A percentile compares a stretch with the other conserved stretches of the same genome.
phyloP scores from a whole-genome alignment of 495 filamentous ascomycete species.

The Hypomontagnella monticulosa region DNA sequence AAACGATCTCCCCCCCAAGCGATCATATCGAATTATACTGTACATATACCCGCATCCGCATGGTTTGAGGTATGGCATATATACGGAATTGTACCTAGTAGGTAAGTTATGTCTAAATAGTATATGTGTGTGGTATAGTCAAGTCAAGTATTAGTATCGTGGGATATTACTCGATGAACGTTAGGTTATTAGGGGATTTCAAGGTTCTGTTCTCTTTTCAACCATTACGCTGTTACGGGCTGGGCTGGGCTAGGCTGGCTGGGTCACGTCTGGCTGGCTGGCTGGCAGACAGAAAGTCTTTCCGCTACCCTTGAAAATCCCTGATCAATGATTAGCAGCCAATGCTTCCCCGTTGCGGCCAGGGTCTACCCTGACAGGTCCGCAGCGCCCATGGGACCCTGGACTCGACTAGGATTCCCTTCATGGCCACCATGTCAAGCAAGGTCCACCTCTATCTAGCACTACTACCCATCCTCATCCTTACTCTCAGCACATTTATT shows the following conservation, averaged over 20 bases:
- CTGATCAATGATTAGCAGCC: constrained; percentile 49
- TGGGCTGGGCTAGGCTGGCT: constrained; percentile 9
- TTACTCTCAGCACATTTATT: constrained; percentile 46
- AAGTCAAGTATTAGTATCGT: constrained; percentile 22
- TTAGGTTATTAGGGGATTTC: constrained; percentile 35
- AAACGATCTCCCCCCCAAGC: too few species aligned
- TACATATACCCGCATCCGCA: too few species aligned
- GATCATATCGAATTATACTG: constrained; percentile 17
- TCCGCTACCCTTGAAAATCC: constrained; percentile 42
- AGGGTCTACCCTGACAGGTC: constrained; percentile 45
- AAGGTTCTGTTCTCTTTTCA: too few species aligned
- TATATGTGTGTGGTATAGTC: constrained; percentile 16
- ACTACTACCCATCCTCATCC: constrained; percentile 44
- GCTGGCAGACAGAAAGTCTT: constrained; percentile 6
- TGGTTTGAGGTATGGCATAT: constrained; percentile 4
- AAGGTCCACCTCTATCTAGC: constrained; percentile 43
- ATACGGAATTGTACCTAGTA: too few species aligned
- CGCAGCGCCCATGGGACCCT: constrained; percentile 43
- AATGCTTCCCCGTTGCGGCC: constrained; percentile 46
- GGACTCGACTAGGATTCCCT: constrained; percentile 37
- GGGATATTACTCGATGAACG: constrained; percentile 31
- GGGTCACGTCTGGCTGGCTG: too few species aligned
- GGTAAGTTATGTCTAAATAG: too few species aligned
- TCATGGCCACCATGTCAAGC: constrained; percentile 40
- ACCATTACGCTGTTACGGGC: too few species aligned